A percentile compares a stretch with the other conserved stretches of the same genome.
Evolutionary conservation across 345 rosid genomes (phyloP).

Genomic region (Moricandia arvensis): DNA sequence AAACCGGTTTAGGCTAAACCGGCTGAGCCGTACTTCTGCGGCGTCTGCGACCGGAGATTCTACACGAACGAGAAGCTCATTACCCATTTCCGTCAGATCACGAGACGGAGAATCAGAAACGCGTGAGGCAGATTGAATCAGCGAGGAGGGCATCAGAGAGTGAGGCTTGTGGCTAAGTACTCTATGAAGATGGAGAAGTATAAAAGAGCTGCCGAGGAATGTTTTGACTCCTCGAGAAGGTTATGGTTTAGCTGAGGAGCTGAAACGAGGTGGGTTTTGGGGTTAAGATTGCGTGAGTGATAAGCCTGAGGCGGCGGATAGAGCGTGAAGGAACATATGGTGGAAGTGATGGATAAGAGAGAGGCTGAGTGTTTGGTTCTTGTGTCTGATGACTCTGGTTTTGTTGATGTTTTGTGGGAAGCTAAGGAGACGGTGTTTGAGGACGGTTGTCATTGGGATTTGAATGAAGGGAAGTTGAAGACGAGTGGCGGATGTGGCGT

Average conservation of each 20-base stretch:
- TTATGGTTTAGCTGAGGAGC: constrained; percentile 68
- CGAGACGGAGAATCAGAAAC: constrained; percentile 72
- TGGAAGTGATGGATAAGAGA: constrained; percentile 71
- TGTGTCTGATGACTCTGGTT: constrained; percentile 84
- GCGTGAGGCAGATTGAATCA: constrained; percentile 76
- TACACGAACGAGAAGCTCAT: constrained; percentile 61
- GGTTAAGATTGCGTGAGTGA: constrained; percentile 60
- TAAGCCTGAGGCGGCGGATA: constrained; percentile 75
- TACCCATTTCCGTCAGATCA: constrained; percentile 85
- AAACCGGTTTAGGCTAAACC: constrained; percentile 55
- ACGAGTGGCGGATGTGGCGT: constrained; percentile 13
- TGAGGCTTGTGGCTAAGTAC: constrained; percentile 63
- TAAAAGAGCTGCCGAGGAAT: constrained; percentile 54
- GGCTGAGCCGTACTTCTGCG: constrained; percentile 56
- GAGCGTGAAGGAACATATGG: constrained; percentile 69
- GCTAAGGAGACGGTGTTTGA: constrained; percentile 72
- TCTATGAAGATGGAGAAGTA: constrained; percentile 86
- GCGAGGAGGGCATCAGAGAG: constrained; percentile 76
- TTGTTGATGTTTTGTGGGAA: constrained; percentile 60
- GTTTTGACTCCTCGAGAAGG: constrained; percentile 65
- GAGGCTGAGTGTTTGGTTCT: constrained; percentile 73
- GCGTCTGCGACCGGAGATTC: constrained; percentile 79
- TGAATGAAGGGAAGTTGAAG: neutral
- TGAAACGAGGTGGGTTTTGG: constrained; percentile 75
- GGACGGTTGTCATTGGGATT: constrained; percentile 80